These are phyloP conservation scores for Hyphopichia wangnamkhiaoensis DNA, from an alignment of 1,139 yeast genomes.

Conservation along the genomic window DNA sequence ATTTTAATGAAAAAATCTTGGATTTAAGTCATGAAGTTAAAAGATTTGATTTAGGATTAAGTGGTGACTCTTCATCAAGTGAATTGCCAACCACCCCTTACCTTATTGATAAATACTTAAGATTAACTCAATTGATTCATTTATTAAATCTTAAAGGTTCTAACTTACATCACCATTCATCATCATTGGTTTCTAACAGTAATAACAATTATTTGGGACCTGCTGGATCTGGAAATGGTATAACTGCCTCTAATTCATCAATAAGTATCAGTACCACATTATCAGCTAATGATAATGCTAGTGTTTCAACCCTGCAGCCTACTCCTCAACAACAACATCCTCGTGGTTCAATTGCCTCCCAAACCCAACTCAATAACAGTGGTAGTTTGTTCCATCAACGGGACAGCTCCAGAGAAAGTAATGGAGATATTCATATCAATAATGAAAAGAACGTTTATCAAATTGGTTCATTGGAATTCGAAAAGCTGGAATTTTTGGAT, in stretches of 20 bases:
- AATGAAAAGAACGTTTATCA: slow-evolving; percentile 40
- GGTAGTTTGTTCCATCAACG: slow-evolving; percentile 6
- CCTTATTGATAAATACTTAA: slow-evolving; percentile 63
- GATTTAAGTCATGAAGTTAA: slow-evolving; percentile 60
- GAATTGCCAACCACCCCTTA: slow-evolving; percentile 71
- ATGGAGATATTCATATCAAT: slow-evolving; percentile 17
- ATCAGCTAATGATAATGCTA: slow-evolving; percentile 5
- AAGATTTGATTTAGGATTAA: slow-evolving; percentile 49
- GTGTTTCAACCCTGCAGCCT: slow-evolving; percentile 1
- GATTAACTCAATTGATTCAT: slow-evolving; percentile 59
- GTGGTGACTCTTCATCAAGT: slow-evolving; percentile 45
- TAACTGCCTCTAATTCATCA: slow-evolving; percentile 8
- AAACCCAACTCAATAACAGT: slow-evolving; percentile 5
- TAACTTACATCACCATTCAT: slow-evolving; percentile 3
- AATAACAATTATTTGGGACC: slow-evolving; percentile 5
- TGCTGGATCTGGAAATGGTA: slow-evolving; percentile 5
- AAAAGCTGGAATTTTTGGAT: slow-evolving; percentile 49
- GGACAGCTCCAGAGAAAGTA: slow-evolving; percentile 13
- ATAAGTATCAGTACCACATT: slow-evolving; percentile 8
- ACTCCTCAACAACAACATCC: slow-evolving; percentile 2
- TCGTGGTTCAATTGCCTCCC: slow-evolving; percentile 3
- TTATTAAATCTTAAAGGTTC: slow-evolving; percentile 29
- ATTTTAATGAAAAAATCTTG: slow-evolving; percentile 59
- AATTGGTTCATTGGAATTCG: slow-evolving; percentile 58
- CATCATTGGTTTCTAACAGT: slow-evolving; percentile 4